phyloP scores from a whole-genome alignment of 768 basidiomycete species.

The Fomitopsis serialis region DNA sequence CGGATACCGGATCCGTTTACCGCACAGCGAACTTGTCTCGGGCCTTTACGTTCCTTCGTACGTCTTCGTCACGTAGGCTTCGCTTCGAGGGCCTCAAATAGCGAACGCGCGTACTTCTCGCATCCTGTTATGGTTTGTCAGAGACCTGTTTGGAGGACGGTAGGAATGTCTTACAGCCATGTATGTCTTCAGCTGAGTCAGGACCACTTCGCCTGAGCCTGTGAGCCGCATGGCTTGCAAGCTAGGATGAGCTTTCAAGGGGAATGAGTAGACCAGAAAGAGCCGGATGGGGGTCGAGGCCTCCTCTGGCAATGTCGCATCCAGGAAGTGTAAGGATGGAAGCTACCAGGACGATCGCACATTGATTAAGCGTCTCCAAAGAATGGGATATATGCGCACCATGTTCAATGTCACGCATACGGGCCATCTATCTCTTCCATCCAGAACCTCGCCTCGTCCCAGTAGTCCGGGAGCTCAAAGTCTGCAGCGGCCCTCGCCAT shows the following conservation, averaged over 20 bases:
- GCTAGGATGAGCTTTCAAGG: slow-evolving; percentile 24
- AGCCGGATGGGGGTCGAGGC: slow-evolving; percentile 57
- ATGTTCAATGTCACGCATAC: slow-evolving; percentile 75
- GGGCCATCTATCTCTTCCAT: slow-evolving; percentile 64
- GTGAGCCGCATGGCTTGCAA: slow-evolving; percentile 62
- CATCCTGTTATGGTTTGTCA: slow-evolving; percentile 38
- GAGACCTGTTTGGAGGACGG: neutral
- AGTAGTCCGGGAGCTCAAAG: slow-evolving; percentile 83
- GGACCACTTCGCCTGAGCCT: slow-evolving; percentile 55
- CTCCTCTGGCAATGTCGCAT: slow-evolving; percentile 71
- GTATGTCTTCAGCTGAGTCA: slow-evolving; percentile 42
- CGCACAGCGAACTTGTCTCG: slow-evolving; percentile 42
- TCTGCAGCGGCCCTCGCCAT: slow-evolving; percentile 52
- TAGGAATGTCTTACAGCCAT: slow-evolving; percentile 41
- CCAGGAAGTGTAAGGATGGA: slow-evolving; percentile 60
- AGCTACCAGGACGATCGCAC: too few relatives aligned
- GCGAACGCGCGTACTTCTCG: slow-evolving; percentile 55
- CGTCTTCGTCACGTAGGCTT: slow-evolving; percentile 65
- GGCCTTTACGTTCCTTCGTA: slow-evolving; percentile 54
- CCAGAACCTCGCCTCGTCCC: slow-evolving; percentile 73
- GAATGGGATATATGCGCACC: too few relatives aligned
- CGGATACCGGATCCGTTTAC: too few relatives aligned
- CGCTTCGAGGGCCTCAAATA: slow-evolving; percentile 50
- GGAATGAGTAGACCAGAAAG: slow-evolving; percentile 61
- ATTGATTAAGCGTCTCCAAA: too few relatives aligned